A percentile compares a stretch with the other conserved stretches of the same genome.
Evolutionary conservation across 345 rosid species (phyloP).

Genomic region (Kandelia obovata): DNA sequence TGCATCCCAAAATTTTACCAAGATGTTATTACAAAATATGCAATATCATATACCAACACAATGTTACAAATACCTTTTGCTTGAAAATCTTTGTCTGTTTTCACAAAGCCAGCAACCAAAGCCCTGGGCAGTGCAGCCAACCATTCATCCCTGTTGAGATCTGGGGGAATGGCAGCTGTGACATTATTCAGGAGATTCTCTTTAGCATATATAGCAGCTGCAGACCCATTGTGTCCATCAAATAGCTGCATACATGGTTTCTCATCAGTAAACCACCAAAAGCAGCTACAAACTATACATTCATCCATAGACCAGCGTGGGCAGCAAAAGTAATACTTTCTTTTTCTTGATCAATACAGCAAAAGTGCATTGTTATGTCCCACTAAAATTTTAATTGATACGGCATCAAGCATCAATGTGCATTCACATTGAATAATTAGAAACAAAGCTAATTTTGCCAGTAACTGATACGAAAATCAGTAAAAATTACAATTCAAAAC

Average conservation of each 20-base stretch:
- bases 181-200: constrained; percentile 86
- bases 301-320: neutral
- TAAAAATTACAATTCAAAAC: neutral
- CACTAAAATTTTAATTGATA: neutral
- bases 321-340: no score
- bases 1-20: neutral
- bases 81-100: constrained; percentile 98
- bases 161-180: constrained; percentile 73
- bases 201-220: constrained; percentile 89
- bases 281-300: no score
- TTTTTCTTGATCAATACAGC: no score
- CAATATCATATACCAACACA: neutral
- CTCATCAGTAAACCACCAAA: constrained; percentile 4
- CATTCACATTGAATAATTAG: no score
- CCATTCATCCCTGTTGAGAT: constrained; percentile 92
- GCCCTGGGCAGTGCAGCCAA: constrained; percentile 93
- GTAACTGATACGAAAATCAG: neutral
- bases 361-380: neutral
- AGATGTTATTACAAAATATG: neutral
- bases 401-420: neutral
- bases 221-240: constrained; percentile 98
- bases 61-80: constrained; percentile 49
- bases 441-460: neutral
- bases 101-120: constrained; percentile 96
- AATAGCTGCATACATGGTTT: constrained; percentile 55